Conservation (phyloP, 2,329 filamentous ascomycete genomes). For the Raffaelea deltoideospora region DNA sequence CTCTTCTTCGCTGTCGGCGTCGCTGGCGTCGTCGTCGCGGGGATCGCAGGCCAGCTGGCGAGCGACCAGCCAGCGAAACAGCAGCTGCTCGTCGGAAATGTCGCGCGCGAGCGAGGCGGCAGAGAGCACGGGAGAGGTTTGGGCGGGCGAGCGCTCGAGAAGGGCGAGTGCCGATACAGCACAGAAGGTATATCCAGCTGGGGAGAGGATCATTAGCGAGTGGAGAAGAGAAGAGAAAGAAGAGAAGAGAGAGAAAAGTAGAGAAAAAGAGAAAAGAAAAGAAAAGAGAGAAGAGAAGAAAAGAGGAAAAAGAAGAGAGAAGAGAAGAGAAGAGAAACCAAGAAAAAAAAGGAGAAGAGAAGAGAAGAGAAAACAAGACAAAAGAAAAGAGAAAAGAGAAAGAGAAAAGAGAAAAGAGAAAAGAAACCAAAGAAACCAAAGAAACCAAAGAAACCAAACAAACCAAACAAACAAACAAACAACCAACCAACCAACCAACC, state of each 20-base stretch:
- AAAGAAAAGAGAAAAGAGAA: no score
- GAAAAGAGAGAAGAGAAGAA: no score
- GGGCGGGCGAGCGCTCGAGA: slow-evolving; percentile 43
- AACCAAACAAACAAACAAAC: slow-evolving; percentile 4
- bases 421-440: no score
- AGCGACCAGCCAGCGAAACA: slow-evolving; percentile 38
- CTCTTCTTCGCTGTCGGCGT: slow-evolving; percentile 27
- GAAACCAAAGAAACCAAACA: no score
- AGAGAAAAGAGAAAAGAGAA: no score
- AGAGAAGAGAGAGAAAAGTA: background rate
- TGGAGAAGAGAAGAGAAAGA: background rate
- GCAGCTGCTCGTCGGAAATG: slow-evolving; percentile 21
- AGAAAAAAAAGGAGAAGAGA: no score
- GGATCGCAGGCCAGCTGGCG: slow-evolving; percentile 42
- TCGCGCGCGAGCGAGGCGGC: slow-evolving; percentile 18
- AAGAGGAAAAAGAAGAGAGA: no score
- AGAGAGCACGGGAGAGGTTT: slow-evolving; percentile 11
- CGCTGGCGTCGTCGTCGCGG: slow-evolving; percentile 25
- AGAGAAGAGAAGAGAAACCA: no score
- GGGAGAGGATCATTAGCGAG: background rate
- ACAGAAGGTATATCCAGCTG: slow-evolving; percentile 84
- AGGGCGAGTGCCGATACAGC: slow-evolving; percentile 65
- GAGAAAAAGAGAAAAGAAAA: no score
- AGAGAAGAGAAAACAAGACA: no score
- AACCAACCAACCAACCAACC: no score